Percentiles rank a stretch among this genome's conserved stretches.
These are phyloP conservation scores for Oryza nivara DNA, from an alignment of 176 grass and related monocot genomes.

Conservation along the genomic window DNA sequence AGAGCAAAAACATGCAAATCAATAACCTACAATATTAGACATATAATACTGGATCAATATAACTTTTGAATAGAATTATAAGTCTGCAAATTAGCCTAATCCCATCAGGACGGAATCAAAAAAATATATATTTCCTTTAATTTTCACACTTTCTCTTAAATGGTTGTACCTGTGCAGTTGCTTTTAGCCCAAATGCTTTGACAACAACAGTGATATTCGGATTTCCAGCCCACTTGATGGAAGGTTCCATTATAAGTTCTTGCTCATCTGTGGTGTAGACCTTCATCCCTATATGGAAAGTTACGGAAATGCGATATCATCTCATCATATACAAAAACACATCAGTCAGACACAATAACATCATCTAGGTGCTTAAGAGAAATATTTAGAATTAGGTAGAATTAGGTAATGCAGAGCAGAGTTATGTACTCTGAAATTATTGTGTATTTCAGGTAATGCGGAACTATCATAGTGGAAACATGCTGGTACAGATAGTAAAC, in stretches of 20 bases:
- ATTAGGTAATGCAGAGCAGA: too few species aligned
- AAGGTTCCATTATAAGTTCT: conserved; percentile 87
- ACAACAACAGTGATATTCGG: conserved; percentile 83
- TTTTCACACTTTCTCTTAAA: background rate
- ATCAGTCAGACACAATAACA: too few species aligned
- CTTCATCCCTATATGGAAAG: conserved; percentile 69
- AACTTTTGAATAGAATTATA: conserved; percentile 20
- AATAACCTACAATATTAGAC: conserved; percentile 54
- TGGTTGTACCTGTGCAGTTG: conserved; percentile 62
- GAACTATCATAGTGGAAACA: background rate
- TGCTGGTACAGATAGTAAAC: background rate
- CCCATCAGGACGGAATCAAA: background rate
- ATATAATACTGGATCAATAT: conserved; percentile 25
- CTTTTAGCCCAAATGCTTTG: conserved; percentile 80
- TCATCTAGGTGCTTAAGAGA: too few species aligned
- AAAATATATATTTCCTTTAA: background rate
- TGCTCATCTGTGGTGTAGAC: conserved; percentile 80
- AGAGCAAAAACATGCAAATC: conserved; percentile 90
- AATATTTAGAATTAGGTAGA: too few species aligned
- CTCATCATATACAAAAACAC: background rate
- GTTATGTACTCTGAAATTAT: too few species aligned
- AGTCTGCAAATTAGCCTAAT: conserved; percentile 23
- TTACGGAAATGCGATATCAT: conserved; percentile 11
- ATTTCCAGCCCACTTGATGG: conserved; percentile 85
- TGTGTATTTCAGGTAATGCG: too few species aligned